Evolutionary conservation across 1,139 yeast genomes (phyloP).

Genomic region (Scheffersomyces segobiensis): DNA sequence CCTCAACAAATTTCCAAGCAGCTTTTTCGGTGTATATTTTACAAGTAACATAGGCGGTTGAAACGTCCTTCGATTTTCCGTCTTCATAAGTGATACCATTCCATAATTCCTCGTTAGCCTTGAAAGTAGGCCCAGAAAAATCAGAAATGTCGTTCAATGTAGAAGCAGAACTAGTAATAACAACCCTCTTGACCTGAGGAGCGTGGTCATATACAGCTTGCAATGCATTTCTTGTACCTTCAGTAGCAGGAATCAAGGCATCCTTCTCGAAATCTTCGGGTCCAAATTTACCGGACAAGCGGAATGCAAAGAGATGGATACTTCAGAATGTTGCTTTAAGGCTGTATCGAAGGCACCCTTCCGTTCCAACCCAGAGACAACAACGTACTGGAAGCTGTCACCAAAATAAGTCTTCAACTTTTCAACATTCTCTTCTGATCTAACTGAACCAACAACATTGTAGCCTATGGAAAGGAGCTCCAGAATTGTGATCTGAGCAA

Average conservation of each 20-base stretch:
- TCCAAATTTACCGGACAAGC: constrained; percentile 17
- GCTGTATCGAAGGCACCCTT: constrained; percentile 33
- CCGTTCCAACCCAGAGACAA: constrained; percentile 27
- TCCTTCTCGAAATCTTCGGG: constrained; percentile 17
- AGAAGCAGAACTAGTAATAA: constrained; percentile 58
- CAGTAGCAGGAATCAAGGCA: constrained; percentile 34
- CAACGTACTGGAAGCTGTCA: constrained; percentile 25
- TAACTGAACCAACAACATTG: constrained; percentile 37
- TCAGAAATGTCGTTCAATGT: constrained; percentile 26
- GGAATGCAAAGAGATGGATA: constrained; percentile 25
- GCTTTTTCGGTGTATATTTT: constrained; percentile 55
- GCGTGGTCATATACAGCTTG: constrained; percentile 38
- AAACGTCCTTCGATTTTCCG: constrained; percentile 22
- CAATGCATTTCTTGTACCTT: constrained; percentile 30
- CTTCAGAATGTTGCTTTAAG: constrained; percentile 28
- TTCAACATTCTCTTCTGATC: constrained; percentile 35
- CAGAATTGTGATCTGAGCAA: constrained; percentile 31
- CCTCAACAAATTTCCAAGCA: constrained; percentile 45
- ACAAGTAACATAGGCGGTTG: constrained; percentile 47
- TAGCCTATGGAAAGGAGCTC: constrained; percentile 26
- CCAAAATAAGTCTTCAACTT: constrained; percentile 19
- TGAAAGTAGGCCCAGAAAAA: constrained; percentile 9
- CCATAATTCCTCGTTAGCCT: constrained; percentile 36
- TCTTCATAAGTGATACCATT: constrained; percentile 35
- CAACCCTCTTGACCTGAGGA: constrained; percentile 50